phyloP scores from a whole-genome alignment of 163 green algal species.

The Coccomyxa subellipsoidea region DNA sequence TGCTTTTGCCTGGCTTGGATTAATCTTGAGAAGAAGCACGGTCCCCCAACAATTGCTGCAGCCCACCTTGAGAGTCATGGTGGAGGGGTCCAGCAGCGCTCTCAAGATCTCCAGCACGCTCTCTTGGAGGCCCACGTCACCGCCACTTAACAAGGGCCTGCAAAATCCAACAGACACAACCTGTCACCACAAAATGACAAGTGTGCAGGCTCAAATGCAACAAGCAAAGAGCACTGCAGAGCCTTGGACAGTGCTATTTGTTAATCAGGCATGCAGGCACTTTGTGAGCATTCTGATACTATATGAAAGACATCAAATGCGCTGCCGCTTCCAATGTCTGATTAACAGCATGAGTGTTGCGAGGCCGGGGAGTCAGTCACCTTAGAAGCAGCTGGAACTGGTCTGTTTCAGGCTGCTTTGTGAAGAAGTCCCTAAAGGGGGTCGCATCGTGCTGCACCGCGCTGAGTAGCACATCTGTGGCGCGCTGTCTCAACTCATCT shows the following conservation, averaged over 20 bases:
- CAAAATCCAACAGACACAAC: neutral
- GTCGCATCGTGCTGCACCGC: slow-evolving; percentile 78
- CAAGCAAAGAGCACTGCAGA: no score
- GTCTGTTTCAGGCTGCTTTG: slow-evolving; percentile 35
- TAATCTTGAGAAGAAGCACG: no score
- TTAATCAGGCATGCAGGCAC: no score
- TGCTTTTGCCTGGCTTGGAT: no score
- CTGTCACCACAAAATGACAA: no score
- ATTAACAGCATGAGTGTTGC: no score
- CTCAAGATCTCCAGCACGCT: slow-evolving; percentile 84
- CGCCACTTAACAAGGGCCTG: slow-evolving; percentile 22
- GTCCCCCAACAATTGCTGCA: no score
- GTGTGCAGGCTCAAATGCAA: no score
- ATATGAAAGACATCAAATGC: no score
- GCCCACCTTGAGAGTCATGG: neutral
- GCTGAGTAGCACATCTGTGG: slow-evolving; percentile 86
- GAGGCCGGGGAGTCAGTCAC: neutral
- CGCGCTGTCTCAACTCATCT: slow-evolving; percentile 62
- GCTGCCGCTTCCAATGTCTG: no score
- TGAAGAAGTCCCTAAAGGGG: slow-evolving; percentile 73
- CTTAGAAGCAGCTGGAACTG: slow-evolving; percentile 2
- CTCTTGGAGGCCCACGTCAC: slow-evolving; percentile 39
- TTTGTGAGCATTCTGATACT: no score
- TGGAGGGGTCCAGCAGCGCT: slow-evolving; percentile 80
- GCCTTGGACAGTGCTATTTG: no score